phyloP scores from a whole-genome alignment of 225 moss, liverwort and hornwort species.

The Polytrichum commune region DNA sequence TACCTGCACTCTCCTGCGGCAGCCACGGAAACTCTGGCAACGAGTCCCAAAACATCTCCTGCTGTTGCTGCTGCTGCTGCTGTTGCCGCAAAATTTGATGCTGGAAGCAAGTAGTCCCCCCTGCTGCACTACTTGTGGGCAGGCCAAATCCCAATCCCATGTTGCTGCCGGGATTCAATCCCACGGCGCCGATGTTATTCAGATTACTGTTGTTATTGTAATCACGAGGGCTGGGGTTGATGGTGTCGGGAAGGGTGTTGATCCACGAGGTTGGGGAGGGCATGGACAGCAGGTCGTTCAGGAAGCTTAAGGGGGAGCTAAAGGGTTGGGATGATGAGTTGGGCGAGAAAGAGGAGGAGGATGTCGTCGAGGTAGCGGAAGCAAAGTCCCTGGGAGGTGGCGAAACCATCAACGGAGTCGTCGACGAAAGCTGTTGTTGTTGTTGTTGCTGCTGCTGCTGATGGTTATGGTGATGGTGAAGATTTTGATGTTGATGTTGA shows the following conservation, averaged over 20 bases:
- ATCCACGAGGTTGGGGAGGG: constrained; percentile 36
- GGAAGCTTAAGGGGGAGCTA: constrained; percentile 28
- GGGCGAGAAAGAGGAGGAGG: background rate
- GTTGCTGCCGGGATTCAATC: too few species aligned
- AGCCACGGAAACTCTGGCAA: constrained; percentile 37
- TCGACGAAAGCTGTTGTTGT: too few species aligned
- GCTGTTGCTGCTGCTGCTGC: constrained; percentile 2
- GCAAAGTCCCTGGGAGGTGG: constrained; percentile 18
- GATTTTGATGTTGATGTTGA: constrained; percentile 15
- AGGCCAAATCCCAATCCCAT: constrained; percentile 6
- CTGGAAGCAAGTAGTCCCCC: background rate
- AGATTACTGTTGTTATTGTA: background rate
- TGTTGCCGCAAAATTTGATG: background rate
- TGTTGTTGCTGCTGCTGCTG: too few species aligned
- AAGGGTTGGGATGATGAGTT: constrained; percentile 12
- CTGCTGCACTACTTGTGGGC: background rate
- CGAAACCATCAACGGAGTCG: constrained; percentile 5
- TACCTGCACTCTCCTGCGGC: constrained; percentile 16
- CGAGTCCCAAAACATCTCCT: constrained; percentile 37
- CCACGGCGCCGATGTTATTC: too few species aligned
- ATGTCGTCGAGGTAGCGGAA: background rate
- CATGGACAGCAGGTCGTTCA: constrained; percentile 50
- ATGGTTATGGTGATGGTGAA: background rate
- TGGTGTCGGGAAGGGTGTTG: constrained; percentile 7
- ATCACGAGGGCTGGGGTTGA: background rate